Conservation (phyloP, 176 grass and related monocot genomes). For the Cenchrus fungigraminus region DNA sequence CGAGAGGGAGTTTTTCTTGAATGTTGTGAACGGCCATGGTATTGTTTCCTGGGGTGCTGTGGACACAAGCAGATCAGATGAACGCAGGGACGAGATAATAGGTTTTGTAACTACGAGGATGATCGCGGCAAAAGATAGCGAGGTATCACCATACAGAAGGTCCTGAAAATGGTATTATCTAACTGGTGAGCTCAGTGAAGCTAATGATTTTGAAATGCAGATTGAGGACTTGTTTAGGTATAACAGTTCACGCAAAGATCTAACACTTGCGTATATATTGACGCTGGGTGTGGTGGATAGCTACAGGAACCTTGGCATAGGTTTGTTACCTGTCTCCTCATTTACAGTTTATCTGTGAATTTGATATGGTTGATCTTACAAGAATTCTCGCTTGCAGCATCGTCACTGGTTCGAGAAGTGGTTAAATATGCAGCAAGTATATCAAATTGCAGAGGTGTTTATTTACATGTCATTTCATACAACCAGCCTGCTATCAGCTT, state of each 20-base stretch:
- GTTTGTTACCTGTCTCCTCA: slow-evolving; percentile 47
- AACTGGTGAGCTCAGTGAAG: slow-evolving; percentile 9
- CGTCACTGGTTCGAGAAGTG: slow-evolving; percentile 86
- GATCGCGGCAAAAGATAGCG: slow-evolving; percentile 78
- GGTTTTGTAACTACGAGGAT: slow-evolving; percentile 93
- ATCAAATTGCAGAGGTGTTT: slow-evolving; percentile 86
- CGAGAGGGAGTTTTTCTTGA: slow-evolving; percentile 97
- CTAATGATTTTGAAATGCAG: slow-evolving; percentile 57
- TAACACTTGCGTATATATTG: slow-evolving; percentile 84
- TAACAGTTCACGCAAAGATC: slow-evolving; percentile 70
- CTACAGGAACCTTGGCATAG: slow-evolving; percentile 94
- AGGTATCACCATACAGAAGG: slow-evolving; percentile 53
- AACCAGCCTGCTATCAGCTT: slow-evolving; percentile 95
- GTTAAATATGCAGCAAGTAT: slow-evolving; percentile 95
- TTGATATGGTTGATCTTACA: slow-evolving; percentile 14
- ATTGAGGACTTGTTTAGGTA: slow-evolving; percentile 95
- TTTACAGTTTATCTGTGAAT: slow-evolving; percentile 29
- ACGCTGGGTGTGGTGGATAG: slow-evolving; percentile 85
- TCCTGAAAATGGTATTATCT: slow-evolving; percentile 29
- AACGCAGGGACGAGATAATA: slow-evolving; percentile 73
- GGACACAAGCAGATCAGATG: slow-evolving; percentile 79
- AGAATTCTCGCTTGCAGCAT: slow-evolving; percentile 64
- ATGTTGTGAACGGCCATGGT: slow-evolving; percentile 83
- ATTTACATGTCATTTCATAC: slow-evolving; percentile 99
- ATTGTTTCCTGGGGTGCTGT: slow-evolving; percentile 91